Evolutionary conservation across 805 yeast genomes (phyloP), one percentile per base, ranked within the genome.

Genomic region (Metschnikowia peoriensis): DNA sequence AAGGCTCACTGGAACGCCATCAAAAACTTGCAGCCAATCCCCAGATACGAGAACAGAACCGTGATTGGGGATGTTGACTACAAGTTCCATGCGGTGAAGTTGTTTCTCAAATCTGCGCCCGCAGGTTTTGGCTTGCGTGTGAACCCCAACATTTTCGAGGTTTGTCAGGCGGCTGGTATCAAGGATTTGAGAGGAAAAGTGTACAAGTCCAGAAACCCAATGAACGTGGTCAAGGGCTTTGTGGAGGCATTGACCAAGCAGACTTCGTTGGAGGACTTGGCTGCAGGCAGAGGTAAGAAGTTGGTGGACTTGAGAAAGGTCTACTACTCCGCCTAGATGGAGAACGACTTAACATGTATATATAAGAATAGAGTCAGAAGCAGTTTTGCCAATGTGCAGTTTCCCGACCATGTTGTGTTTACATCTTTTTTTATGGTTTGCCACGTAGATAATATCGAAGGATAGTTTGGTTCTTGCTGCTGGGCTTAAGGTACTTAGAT

Each of bases 1-100:
- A 88, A 89, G 66, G 97, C 98, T 6, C 90, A 86, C 69, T 89
- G 96, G 96, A 86, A 88, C 64, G 97, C 98, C 1, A 87, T 92
- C 50, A 89, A 90, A 70, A 89, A 90, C 68, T 76, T 94, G 66
- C 79, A 80, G 41, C 83, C 84, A 60, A 81, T 94, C 49, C 96
- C 96, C 52, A 82, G 97, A 61, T 86, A 87, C 66, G 97, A 94
- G 71, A 81, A 90, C 62, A 82, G 99, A 74, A 94, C 99, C 15
- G 88, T 94, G 49, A 82, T 83, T 63, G 96, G 96, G 48, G 86
- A 87, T 55, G 78, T 93, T 51, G 88, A 87, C 61, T 79, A 85
- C 72, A 89, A 90, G 67, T 89, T 75, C 71, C 97, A 92, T 64
- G 96, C 97, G 38, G 92, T 91, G 50, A 82, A 86, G 61, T 79